Conservation (phyloP, 2,329 filamentous ascomycete species). For the Fusarium keratoplasticum region DNA sequence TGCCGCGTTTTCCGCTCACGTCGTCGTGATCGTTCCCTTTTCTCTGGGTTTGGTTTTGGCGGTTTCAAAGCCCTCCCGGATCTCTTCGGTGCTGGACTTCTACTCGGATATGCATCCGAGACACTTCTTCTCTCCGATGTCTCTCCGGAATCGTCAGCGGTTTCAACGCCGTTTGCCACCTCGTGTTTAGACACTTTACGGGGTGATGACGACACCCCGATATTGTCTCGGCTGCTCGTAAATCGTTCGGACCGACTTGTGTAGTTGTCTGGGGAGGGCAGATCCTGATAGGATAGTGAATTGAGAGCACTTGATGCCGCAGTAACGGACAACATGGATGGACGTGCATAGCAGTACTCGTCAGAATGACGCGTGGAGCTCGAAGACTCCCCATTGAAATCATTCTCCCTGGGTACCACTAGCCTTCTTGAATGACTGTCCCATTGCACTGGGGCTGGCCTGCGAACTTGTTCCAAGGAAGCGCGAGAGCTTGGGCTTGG, state of each 20-base stretch:
- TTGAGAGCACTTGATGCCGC: constrained; percentile 68
- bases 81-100: constrained; percentile 31
- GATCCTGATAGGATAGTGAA: constrained; percentile 46
- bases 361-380: constrained; percentile 52
- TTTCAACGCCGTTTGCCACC: constrained; percentile 16
- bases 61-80: constrained; percentile 21
- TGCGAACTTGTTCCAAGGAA: constrained; percentile 49
- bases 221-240: constrained; percentile 7
- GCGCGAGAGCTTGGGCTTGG: constrained; percentile 38
- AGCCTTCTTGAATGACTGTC: constrained; percentile 67
- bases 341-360: constrained; percentile 52
- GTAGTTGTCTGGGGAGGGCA: constrained; percentile 27
- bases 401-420: constrained; percentile 53
- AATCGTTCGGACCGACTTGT: constrained; percentile 32
- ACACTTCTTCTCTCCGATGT: constrained; percentile 29
- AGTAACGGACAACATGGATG: constrained; percentile 64
- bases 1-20: constrained; percentile 34
- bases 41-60: constrained; percentile 25
- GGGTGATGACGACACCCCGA: constrained; percentile 18
- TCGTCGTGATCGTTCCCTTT: constrained; percentile 32
- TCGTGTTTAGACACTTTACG: constrained; percentile 37
- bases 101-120: constrained; percentile 27
- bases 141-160: constrained; percentile 39
- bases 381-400: constrained; percentile 46
- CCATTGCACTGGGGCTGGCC: constrained; percentile 58